Conservation (phyloP, 306 rosid genomes). For the Quercus bicolor region DNA sequence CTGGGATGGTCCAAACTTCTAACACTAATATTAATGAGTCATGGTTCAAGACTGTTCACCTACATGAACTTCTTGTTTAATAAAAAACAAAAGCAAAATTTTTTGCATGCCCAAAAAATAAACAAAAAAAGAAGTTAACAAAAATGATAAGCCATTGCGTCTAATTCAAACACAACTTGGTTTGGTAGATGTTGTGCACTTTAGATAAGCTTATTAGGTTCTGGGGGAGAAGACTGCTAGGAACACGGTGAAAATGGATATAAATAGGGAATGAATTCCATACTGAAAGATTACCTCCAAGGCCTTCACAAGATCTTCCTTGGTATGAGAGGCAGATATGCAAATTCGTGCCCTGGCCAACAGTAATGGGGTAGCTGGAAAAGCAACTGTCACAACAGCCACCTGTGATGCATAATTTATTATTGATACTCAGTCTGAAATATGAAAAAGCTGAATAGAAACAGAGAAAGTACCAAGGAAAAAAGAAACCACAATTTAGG, state of each 20-base stretch:
- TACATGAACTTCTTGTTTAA: background rate
- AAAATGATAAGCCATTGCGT: background rate
- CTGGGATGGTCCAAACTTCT: background rate
- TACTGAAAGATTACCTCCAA: slow-evolving; percentile 47
- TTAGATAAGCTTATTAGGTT: background rate
- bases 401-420: slow-evolving; percentile 38
- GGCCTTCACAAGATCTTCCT: slow-evolving; percentile 75
- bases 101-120: background rate
- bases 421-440: background rate
- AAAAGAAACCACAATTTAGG: background rate
- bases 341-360: slow-evolving; percentile 91
- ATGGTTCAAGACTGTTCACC: background rate
- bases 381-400: slow-evolving; percentile 88
- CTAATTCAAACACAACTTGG: too few species aligned
- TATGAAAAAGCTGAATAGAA: too few species aligned
- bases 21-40: background rate
- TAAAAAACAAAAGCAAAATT: background rate
- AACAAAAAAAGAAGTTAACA: background rate
- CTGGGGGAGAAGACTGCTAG: background rate
- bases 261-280: background rate
- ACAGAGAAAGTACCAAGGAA: background rate
- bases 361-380: slow-evolving; percentile 89
- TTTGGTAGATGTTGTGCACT: background rate
- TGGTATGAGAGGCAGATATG: slow-evolving; percentile 90
- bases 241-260: background rate